These are phyloP conservation scores for Pluteus cervinus DNA, from an alignment of 768 basidiomycete species.

Conservation along the genomic window DNA sequence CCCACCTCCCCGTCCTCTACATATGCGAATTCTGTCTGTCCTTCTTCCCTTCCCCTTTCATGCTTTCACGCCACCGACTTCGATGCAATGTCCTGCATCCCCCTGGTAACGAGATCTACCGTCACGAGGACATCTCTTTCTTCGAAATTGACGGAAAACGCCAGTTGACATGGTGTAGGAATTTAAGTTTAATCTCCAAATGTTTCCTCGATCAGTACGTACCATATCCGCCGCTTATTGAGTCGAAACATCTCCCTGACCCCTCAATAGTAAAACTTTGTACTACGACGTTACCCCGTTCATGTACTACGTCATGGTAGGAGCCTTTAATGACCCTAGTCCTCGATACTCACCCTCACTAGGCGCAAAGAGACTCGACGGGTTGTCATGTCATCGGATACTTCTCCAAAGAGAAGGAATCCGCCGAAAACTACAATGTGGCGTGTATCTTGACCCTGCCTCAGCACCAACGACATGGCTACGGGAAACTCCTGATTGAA, in stretches of 20 bases:
- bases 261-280: conserved; percentile 74
- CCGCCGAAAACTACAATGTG: conserved; percentile 95
- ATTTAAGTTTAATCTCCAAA: conserved; percentile 93
- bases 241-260: conserved; percentile 14
- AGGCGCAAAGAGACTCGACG: conserved; percentile 80
- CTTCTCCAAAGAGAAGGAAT: conserved; percentile 99
- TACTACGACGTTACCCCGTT: conserved; percentile 99
- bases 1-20: conserved; percentile 90
- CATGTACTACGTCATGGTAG: conserved; percentile 98
- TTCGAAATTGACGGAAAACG: conserved; percentile 98
- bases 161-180: conserved; percentile 94
- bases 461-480: conserved; percentile 95
- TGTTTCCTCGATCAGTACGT: conserved; percentile 97
- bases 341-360: conserved; percentile 8
- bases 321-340: conserved; percentile 15
- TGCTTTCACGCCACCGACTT: conserved; percentile 85
- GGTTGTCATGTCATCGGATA: conserved; percentile 97
- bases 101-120: conserved; percentile 99
- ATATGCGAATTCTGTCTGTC: conserved; percentile 98
- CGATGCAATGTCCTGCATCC: conserved; percentile 92
- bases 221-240: conserved; percentile 8
- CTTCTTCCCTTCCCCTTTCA: conserved; percentile 86
- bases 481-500: conserved; percentile 93
- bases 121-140: conserved; percentile 94
- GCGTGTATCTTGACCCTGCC: conserved; percentile 99